Base-by-base conservation (phyloP, 306 rosid species). In the Hippophae tibetana region DNA sequence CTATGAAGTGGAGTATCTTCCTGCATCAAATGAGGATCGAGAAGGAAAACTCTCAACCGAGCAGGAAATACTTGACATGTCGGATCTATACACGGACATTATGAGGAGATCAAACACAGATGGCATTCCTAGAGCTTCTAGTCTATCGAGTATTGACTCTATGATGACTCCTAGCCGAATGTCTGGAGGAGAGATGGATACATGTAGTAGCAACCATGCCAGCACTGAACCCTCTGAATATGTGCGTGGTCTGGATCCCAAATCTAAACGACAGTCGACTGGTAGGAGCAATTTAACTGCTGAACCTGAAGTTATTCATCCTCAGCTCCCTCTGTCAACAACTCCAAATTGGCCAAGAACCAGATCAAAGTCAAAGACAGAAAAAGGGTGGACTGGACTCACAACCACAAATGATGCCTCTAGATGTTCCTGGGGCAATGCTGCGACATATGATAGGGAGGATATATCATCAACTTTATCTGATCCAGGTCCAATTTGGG, bases 401-500 rank as follows among this genome's bases (percentile, higher is more conserved):
- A 84, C 90, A 66, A 81, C 87, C 64, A 82, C 92, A 58, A 84
- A 85, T 58, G 96, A 90, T 64, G 60, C 75, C 61, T 81, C 90
- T 38, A 81, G 95, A 81, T 76, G 83, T 58, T 78, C 92, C 55
- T 85, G 99, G 99, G 87, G 86, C 69, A 92, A 69, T 56, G 65
- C 80, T 52, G 72, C 83, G 42, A 76, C 82, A 59, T 74, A 85
- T 69, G 99, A 92, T 75, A 84, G 82, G 76, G 99, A 92, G 76
- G 99, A 92, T 72, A 92, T 81, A 73, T 92, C 99, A 53, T 88
- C 99, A 42, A 92, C 99, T 9, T 73, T 92, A 41, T 92, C 99
- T 48, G 99, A 92, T 80, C 99, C 99, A 7, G 99, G 99, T 75
- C 99, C 99, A 56, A 92, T 92, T 52, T 92, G 99, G 99, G 96